Evolutionary conservation across 345 rosid genomes (phyloP), one percentile per base, ranked within the genome.

Genomic region (Populus euphratica): DNA sequence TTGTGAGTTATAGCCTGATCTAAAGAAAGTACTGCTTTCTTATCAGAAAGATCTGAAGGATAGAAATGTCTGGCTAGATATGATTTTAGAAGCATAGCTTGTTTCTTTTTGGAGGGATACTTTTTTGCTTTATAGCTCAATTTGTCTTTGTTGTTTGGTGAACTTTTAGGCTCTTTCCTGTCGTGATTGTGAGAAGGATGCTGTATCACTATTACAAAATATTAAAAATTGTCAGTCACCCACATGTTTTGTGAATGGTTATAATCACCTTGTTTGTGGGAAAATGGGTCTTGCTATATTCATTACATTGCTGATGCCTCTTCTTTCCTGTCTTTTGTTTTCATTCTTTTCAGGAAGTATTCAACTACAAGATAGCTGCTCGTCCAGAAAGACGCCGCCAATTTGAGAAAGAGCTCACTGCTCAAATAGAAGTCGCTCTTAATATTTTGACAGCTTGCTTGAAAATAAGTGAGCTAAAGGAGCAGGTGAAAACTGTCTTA

Each of bases 281-380:
- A 69, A 56, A 61, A 25, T 17, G 23, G 25, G 74, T 36, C 64
- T 29, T 50, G 59, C 61, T 21, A 29, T 21, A 29, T 68, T 25
- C 43, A 14, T 69, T 27, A 73, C 25, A 12, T 39, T 38, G 17
- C 68, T 50, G 17, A 29, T 43, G 25, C 73, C 36, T 54, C 71
- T 73, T 77, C 38, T 23, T 66, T 21, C 64, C 25, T 77, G 54
- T 75, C 29, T 63, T 76, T 65, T 78, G 49, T 29, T 65, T 74
- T 59, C 76, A 59, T 56, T 56, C 63, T 21, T 69, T 82, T 79
- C 84, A 96, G 99, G 99, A 96, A 89, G 91, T 88, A 49, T 91
- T 82, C 87, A 96, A 96, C 89, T 91, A 94, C 86, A 96, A 96
- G 89, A 96, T 96, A 81, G 97, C 99, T 43, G 98, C 99, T 81